These are phyloP conservation scores for Dothiorella sarmentorum DNA, from an alignment of 2,329 filamentous ascomycete species.

Conservation along the genomic window DNA sequence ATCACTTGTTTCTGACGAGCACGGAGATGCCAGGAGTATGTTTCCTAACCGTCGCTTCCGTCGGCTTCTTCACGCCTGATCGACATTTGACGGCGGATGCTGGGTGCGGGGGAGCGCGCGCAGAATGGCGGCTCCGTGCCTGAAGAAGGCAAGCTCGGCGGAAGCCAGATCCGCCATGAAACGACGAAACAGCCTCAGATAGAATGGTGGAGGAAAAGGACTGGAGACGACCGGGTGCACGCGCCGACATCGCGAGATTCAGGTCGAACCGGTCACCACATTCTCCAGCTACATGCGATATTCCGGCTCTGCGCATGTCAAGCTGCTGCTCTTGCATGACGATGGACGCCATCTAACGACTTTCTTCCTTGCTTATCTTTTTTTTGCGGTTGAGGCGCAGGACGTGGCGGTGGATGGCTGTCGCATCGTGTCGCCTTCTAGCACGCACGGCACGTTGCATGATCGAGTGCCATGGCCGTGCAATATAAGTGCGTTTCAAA, in stretches of 20 bases:
- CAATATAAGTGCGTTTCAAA: conserved; percentile 4
- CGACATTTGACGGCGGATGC: not conserved
- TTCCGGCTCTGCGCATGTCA: not conserved
- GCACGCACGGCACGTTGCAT: not conserved
- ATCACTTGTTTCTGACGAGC: not conserved
- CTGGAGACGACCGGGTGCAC: not conserved
- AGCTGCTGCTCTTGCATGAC: not conserved
- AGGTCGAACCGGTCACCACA: not conserved
- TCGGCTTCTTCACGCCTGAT: not conserved
- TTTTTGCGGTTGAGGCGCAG: not conserved
- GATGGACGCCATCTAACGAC: not conserved
- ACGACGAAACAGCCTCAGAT: conserved; percentile 10
- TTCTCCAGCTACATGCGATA: not conserved
- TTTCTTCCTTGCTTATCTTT: no score
- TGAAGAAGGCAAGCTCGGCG: conserved; percentile 8
- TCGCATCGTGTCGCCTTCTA: not conserved
- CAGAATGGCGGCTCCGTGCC: conserved; percentile 6
- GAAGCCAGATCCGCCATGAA: conserved; percentile 12
- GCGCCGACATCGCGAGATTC: not conserved
- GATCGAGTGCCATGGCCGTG: conserved; percentile 1
- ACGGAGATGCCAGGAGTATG: conserved; percentile 6
- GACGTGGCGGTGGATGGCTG: not conserved
- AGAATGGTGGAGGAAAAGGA: not conserved
- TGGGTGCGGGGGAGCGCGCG: conserved; percentile 7
- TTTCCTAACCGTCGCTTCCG: not conserved